Evolutionary conservation across 495 filamentous ascomycete species (phyloP).

Genomic region (Lophium mytilinum): DNA sequence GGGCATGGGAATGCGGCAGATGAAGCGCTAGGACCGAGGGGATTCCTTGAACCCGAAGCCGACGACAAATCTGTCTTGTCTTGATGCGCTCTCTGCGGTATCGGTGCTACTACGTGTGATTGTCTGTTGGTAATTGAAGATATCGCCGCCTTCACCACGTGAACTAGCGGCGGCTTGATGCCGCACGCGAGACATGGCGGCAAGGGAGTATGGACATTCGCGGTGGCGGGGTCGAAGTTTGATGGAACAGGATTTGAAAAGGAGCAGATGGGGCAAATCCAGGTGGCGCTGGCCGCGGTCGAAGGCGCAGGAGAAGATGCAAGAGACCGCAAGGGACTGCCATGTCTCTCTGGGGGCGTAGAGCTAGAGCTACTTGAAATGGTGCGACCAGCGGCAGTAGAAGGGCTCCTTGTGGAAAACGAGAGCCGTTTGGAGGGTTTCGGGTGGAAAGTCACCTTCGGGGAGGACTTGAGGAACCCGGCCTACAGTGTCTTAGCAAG

Average conservation of each 20-base stretch:
- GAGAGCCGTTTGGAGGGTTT: conserved; percentile 57
- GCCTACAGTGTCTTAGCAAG: conserved; percentile 44
- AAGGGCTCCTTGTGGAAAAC: conserved; percentile 30
- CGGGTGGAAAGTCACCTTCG: conserved; percentile 83
- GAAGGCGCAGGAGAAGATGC: conserved; percentile 42
- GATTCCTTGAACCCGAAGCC: background rate
- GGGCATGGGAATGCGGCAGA: conserved; percentile 56
- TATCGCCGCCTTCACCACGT: conserved; percentile 77
- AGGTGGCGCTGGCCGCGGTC: conserved; percentile 63
- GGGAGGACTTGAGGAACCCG: conserved; percentile 88
- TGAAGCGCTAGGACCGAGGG: background rate
- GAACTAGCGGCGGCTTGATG: conserved; percentile 78
- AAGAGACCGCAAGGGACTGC: conserved; percentile 39
- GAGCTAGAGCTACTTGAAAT: conserved; percentile 27
- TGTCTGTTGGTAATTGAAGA: conserved; percentile 35
- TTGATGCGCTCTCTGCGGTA: background rate
- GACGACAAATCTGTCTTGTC: background rate
- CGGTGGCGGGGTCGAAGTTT: conserved; percentile 78
- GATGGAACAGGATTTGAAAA: conserved; percentile 93
- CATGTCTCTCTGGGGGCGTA: conserved; percentile 39
- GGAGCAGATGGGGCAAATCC: conserved; percentile 95
- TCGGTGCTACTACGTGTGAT: background rate
- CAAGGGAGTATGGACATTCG: conserved; percentile 64
- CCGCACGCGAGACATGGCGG: conserved; percentile 89
- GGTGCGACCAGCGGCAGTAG: conserved; percentile 28